phyloP scores from a whole-genome alignment of 768 basidiomycete species.

The Exidia glandulosa region DNA sequence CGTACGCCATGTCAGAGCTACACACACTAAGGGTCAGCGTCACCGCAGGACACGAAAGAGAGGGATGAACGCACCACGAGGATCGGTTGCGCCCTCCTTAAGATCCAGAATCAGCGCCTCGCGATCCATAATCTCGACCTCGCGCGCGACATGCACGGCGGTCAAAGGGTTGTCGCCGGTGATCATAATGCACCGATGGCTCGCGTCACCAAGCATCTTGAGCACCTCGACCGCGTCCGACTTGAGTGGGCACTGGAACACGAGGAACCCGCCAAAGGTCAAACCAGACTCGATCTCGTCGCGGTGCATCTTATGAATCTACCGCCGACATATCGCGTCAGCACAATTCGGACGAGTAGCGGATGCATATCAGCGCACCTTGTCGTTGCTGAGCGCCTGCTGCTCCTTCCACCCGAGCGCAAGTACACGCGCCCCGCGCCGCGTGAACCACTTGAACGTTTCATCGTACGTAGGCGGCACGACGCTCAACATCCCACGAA shows the following conservation, averaged over 20 bases:
- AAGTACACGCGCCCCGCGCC: constrained; percentile 86
- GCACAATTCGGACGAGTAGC: background rate
- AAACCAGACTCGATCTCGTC: constrained; percentile 71
- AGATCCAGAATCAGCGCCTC: constrained; percentile 88
- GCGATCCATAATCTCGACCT: constrained; percentile 95
- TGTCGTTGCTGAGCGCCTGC: constrained; percentile 56
- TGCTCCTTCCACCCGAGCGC: constrained; percentile 84
- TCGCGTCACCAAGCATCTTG: constrained; percentile 91
- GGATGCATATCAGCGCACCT: constrained; percentile 33
- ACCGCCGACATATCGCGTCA: background rate
- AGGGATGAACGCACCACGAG: constrained; percentile 40
- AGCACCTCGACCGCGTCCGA: constrained; percentile 81
- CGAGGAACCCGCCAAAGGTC: constrained; percentile 88
- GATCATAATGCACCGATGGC: constrained; percentile 99
- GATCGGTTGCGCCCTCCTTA: constrained; percentile 64
- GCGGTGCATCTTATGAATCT: constrained; percentile 86
- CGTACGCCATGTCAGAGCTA: constrained; percentile 85
- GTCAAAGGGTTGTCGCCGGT: constrained; percentile 98
- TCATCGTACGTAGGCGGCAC: constrained; percentile 82
- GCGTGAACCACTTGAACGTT: constrained; percentile 89
- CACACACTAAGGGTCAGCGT: background rate
- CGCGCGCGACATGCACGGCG: constrained; percentile 88
- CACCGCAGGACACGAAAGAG: background rate
- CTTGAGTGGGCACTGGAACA: constrained; percentile 98
- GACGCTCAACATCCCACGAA: constrained; percentile 68